phyloP scores from a whole-genome alignment of 805 yeast species.

The Yamadazyma sp. region DNA sequence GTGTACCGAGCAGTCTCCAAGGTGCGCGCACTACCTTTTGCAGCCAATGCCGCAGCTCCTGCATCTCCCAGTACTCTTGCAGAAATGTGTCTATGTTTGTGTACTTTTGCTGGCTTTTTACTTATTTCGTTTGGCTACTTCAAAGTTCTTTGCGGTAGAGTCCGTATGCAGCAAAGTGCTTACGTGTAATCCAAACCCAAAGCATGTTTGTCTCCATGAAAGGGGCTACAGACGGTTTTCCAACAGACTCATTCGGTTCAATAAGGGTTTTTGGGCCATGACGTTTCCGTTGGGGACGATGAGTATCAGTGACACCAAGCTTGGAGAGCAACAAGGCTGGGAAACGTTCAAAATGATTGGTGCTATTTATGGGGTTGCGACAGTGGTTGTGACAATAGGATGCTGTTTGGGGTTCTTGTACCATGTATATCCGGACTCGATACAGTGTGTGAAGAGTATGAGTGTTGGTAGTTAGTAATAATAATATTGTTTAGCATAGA shows the following conservation, averaged over 20 bases:
- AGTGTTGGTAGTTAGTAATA: too few relatives aligned
- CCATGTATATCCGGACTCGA: too few relatives aligned
- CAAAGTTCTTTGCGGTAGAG: slow-evolving; percentile 36
- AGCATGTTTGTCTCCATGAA: slow-evolving; percentile 18
- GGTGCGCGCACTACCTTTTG: slow-evolving; percentile 3
- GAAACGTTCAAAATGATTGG: slow-evolving; percentile 62
- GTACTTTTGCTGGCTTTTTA: slow-evolving; percentile 42
- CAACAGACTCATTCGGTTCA: slow-evolving; percentile 20
- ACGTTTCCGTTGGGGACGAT: slow-evolving; percentile 91
- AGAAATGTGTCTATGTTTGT: slow-evolving; percentile 10
- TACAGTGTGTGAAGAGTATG: too few relatives aligned
- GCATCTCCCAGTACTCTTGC: not conserved
- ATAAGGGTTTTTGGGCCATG: slow-evolving; percentile 57
- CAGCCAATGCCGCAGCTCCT: not conserved
- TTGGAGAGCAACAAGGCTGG: slow-evolving; percentile 50
- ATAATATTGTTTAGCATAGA: too few relatives aligned
- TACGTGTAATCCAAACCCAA: slow-evolving; percentile 26
- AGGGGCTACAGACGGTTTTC: slow-evolving; percentile 12
- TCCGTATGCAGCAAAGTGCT: slow-evolving; percentile 45
- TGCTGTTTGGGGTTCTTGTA: slow-evolving; percentile 33
- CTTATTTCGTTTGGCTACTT: slow-evolving; percentile 58
- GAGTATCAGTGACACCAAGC: slow-evolving; percentile 56
- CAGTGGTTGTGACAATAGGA: slow-evolving; percentile 43
- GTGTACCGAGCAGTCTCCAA: too few relatives aligned
- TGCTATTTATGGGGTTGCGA: slow-evolving; percentile 56